These are phyloP conservation scores for Petasospora fabianii DNA, from an alignment of 1,139 yeast genomes.

Conservation along the genomic window DNA sequence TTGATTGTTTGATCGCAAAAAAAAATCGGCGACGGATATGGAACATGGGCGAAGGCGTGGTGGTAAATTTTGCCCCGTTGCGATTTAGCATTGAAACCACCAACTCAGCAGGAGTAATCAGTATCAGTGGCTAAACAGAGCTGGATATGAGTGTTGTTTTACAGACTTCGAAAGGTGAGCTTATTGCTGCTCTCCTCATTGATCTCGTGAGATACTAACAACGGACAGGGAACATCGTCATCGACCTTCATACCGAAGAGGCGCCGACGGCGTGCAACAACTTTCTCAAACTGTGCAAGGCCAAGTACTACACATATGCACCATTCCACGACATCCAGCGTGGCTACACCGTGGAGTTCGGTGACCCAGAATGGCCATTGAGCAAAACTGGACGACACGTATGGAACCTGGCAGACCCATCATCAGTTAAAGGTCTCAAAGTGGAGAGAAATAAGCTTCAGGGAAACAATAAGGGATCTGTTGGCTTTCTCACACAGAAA, in stretches of 20 bases:
- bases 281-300: constrained; percentile 53
- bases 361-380: constrained; percentile 46
- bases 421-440: constrained; percentile 20
- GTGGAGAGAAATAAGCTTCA: constrained; percentile 20
- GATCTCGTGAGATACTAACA: constrained; percentile 8
- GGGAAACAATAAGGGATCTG: constrained; percentile 35
- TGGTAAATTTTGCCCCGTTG: too few relatives aligned
- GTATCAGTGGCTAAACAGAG: too few relatives aligned
- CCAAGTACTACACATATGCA: constrained; percentile 49
- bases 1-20: background rate
- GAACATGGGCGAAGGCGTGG: too few relatives aligned
- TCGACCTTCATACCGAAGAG: constrained; percentile 43
- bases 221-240: constrained; percentile 41
- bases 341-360: constrained; percentile 40
- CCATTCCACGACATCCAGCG: constrained; percentile 44
- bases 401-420: constrained; percentile 31
- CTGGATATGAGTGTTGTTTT: constrained; percentile 62
- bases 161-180: constrained; percentile 38
- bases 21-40: background rate
- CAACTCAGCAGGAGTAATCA: too few relatives aligned
- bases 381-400: constrained; percentile 34
- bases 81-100: too few relatives aligned
- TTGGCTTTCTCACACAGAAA: constrained; percentile 33
- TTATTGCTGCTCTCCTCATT: background rate
- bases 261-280: constrained; percentile 41